Evolutionary conservation across 768 basidiomycete genomes (phyloP).

Genomic region (Mrakia gelida): DNA sequence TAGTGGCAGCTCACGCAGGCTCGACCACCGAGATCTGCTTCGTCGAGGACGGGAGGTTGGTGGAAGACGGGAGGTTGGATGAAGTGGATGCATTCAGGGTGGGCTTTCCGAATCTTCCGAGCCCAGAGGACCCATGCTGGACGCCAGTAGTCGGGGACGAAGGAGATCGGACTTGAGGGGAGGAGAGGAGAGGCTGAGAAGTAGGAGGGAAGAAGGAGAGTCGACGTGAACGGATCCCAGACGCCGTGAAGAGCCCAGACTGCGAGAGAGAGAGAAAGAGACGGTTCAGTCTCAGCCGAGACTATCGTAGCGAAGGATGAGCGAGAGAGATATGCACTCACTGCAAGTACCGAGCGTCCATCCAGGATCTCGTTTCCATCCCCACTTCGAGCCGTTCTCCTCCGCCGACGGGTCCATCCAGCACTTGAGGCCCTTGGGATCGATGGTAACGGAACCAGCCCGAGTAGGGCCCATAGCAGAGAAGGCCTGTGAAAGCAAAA

Average conservation of each 20-base stretch:
- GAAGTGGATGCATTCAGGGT: constrained; percentile 43
- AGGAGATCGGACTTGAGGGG: constrained; percentile 33
- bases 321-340: constrained; percentile 32
- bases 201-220: constrained; percentile 38
- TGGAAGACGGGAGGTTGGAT: constrained; percentile 43
- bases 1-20: constrained; percentile 41
- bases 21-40: constrained; percentile 37
- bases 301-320: background rate
- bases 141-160: constrained; percentile 40
- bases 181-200: constrained; percentile 36
- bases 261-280: constrained; percentile 4
- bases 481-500: constrained; percentile 49
- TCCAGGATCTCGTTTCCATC: constrained; percentile 36
- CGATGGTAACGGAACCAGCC: constrained; percentile 70
- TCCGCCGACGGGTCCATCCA: constrained; percentile 37
- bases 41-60: constrained; percentile 38
- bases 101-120: constrained; percentile 35
- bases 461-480: constrained; percentile 69
- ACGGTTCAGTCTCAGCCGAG: background rate
- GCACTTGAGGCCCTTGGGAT: constrained; percentile 62
- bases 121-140: constrained; percentile 39
- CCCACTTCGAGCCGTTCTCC: constrained; percentile 33
- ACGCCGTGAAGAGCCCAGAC: constrained; percentile 46
- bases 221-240: constrained; percentile 38
- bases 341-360: constrained; percentile 45